Percentiles rank a stretch among this genome's conserved stretches.
Conservation (phyloP, 192 early-diverging fungal species). For the Podila clonocystis region DNA sequence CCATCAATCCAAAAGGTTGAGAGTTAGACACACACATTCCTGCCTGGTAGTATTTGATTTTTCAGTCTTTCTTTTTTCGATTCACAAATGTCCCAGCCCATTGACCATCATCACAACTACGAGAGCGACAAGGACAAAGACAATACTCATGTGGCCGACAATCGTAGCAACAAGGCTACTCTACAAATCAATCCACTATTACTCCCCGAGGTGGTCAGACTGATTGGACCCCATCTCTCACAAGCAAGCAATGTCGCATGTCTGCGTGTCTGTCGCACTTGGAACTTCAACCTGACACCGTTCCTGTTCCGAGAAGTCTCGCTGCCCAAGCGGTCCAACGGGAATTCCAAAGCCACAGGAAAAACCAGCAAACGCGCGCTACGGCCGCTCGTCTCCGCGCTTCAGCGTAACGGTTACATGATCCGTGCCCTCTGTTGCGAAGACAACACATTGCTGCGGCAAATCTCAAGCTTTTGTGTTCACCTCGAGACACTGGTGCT, state of each 20-base stretch:
- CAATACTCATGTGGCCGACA: neutral
- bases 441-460: conserved; percentile 18
- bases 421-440: conserved; percentile 20
- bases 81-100: too few species aligned
- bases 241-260: conserved; percentile 8
- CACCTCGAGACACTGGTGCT: conserved; percentile 32
- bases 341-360: neutral
- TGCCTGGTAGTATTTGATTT: too few species aligned
- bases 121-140: neutral
- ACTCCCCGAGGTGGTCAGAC: conserved; percentile 25
- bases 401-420: conserved; percentile 12
- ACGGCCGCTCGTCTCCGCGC: conserved; percentile 24
- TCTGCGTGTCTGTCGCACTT: conserved; percentile 26
- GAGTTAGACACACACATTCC: too few species aligned
- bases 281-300: conserved; percentile 26
- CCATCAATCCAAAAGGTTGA: too few species aligned
- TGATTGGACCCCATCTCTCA: conserved; percentile 21
- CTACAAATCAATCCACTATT: conserved; percentile 15
- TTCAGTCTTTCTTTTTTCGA: too few species aligned
- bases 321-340: conserved; percentile 5
- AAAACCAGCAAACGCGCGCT: conserved; percentile 4
- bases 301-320: conserved; percentile 29
- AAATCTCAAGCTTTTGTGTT: conserved; percentile 7
- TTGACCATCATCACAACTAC: too few species aligned
- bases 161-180: too few species aligned